phyloP scores from a whole-genome alignment of 495 filamentous ascomycete genomes.

The Penicillium tannophilum region DNA sequence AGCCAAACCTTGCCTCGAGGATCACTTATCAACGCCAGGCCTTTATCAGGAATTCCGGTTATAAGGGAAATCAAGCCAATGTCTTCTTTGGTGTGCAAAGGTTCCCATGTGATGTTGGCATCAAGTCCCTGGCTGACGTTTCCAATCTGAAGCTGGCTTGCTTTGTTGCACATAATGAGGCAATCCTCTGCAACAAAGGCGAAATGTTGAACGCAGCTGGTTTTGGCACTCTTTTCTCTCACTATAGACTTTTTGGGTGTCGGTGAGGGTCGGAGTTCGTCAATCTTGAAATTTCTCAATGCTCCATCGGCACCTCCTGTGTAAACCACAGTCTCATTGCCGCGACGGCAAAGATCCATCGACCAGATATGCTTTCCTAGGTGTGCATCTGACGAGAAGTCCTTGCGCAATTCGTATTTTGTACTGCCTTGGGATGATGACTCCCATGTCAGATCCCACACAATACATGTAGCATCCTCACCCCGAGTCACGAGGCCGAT shows the following conservation, averaged over 20 bases:
- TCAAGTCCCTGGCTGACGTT: conserved; percentile 20
- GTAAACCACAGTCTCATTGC: conserved; percentile 50
- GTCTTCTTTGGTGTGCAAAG: conserved; percentile 24
- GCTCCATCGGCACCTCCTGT: conserved; percentile 87
- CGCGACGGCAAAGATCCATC: conserved; percentile 45
- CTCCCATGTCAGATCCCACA: conserved; percentile 62
- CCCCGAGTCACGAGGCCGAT: conserved; percentile 68
- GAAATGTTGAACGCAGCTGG: conserved; percentile 63
- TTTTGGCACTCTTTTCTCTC: conserved; percentile 25
- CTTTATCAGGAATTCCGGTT: conserved; percentile 26
- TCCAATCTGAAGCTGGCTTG: conserved; percentile 62
- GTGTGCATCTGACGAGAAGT: conserved; percentile 61
- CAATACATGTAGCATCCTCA: conserved; percentile 73
- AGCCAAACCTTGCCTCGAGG: conserved; percentile 32
- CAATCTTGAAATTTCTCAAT: conserved; percentile 39
- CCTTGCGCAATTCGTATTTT: conserved; percentile 50
- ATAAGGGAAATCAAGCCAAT: conserved; percentile 35
- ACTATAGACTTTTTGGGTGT: neutral
- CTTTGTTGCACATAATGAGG: conserved; percentile 60
- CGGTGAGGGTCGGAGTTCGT: conserved; percentile 7
- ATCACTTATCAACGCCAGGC: conserved; percentile 43
- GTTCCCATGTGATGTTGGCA: conserved; percentile 32
- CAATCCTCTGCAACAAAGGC: conserved; percentile 59
- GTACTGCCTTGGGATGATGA: conserved; percentile 15
- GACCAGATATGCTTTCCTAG: conserved; percentile 94